Evolutionary conservation across 768 basidiomycete species (phyloP), one percentile per base, ranked within the genome.

Genomic region (Tulasnella sp.): DNA sequence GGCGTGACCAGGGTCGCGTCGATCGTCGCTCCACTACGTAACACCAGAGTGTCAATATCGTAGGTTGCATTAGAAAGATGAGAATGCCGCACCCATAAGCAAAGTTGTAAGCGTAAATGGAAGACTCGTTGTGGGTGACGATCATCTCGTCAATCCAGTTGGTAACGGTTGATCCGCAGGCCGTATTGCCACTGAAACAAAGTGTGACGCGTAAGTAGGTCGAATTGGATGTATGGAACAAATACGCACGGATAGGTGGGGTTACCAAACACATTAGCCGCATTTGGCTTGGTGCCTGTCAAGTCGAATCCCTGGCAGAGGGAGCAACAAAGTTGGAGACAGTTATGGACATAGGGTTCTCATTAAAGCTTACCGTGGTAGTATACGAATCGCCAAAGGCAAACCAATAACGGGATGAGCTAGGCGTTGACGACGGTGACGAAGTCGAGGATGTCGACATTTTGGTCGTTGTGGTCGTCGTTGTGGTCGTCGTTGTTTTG

Each of bases 11-110:
- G 56, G 21, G 27, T 80, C 9, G 79, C 79, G 75, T 80, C 74
- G 19, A 80, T 80, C 7, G 79, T 80, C 8, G 74, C 79, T 21
- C 79, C 79, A 16, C 73, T 75, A 46, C 16, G 72, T 9, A 71
- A 16, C 40, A 74, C 71, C 12, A 5, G 12, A 48, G 34, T 9
- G 58, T 89, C 84, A 24, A 91, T 89, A 0, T 90, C 86, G 56
- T 82, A 80, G 82, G 3, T 36, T 10, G 14, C 7, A 4, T 87
- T 91, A 5, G 91, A 81, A 92, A 88, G 79, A 92, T 92, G 27
- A 10, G 18, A 91, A 92, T n/a, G 1, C 91, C 92, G 39, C 90
- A 92, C 34, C 91, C 90, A 77, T 89, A 91, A 0, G 92, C 92
- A 80, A 89, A 90, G 85, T 93, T 90, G 84, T 91, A 93, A 0